Evolutionary conservation across 2,329 filamentous ascomycete genomes (phyloP).

Genomic region (Trichoderma sp.): DNA sequence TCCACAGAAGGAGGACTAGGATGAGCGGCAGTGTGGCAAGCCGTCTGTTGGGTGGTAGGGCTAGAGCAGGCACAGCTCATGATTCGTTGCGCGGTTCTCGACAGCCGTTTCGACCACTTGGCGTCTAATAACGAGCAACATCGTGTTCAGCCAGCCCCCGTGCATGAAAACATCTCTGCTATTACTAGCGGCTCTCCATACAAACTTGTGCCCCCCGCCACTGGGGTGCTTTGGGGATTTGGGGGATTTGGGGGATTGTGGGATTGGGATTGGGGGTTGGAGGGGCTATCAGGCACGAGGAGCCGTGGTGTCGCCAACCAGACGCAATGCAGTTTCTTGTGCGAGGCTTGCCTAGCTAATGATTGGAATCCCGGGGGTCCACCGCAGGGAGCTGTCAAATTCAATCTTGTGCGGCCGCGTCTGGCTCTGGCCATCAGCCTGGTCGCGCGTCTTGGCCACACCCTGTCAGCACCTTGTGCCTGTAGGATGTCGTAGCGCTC

Average conservation of each 20-base stretch:
- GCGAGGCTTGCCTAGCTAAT: constrained; percentile 11
- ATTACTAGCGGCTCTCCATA: constrained; percentile 3
- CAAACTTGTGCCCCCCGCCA: constrained; percentile 9
- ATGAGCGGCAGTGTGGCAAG: neutral
- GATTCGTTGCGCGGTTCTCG: neutral
- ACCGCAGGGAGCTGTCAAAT: constrained; percentile 28
- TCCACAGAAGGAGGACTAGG: neutral
- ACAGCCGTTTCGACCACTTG: neutral
- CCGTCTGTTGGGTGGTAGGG: neutral
- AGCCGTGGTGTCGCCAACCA: constrained; percentile 14
- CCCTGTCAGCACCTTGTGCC: constrained; percentile 22
- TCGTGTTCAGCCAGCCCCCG: constrained; percentile 26
- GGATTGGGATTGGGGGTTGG: too few species aligned
- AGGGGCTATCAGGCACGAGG: constrained; percentile 15
- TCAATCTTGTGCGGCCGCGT: constrained; percentile 27
- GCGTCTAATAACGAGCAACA: neutral
- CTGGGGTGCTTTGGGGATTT: neutral
- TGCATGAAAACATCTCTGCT: constrained; percentile 2
- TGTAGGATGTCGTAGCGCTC: neutral
- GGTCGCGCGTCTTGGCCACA: constrained; percentile 5
- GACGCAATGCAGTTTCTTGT: constrained; percentile 24
- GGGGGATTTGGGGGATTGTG: too few species aligned
- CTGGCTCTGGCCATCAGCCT: constrained; percentile 16
- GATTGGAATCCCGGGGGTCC: constrained; percentile 22
- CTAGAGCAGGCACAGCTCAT: constrained; percentile 6